Base-by-base conservation (phyloP, 75 land plant species). In the Ceratopteris richardii region DNA sequence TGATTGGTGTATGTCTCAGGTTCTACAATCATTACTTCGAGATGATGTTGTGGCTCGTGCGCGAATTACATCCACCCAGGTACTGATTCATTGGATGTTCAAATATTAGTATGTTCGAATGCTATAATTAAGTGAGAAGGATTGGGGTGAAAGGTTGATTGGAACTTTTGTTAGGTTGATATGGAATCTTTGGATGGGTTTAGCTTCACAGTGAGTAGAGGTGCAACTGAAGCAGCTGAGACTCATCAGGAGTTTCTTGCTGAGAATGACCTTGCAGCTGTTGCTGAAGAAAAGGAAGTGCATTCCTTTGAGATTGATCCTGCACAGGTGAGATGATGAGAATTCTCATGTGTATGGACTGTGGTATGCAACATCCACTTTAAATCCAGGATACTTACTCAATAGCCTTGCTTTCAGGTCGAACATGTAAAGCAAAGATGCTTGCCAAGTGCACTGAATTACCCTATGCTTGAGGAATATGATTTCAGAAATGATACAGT, bases 371-470 rank as follows among this genome's bases (percentile, higher is more conserved):
- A n/a, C n/a, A n/a, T n/a, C n/a, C n/a, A n/a, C n/a, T n/a, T n/a
- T n/a, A n/a, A n/a, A n/a, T n/a, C n/a, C n/a, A n/a, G n/a, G n/a
- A n/a, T n/a, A n/a, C n/a, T n/a, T n/a, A n/a, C n/a, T 33, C 37
- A 33, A 33, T 33, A 9, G 37, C 9, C 9, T 33, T 20, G 21
- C 63, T 65, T 33, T 5, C 76, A 92, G 97, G 98, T 93, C 56
- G 98, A 93, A 50, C 94, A 86, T 86, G 98, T 93, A 17, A 93
- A 93, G 68, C 96, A 93, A 63, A 69, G 98, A 11, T 93, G 98
- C 68, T 75, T 93, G 61, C 98, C 98, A 33, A 84, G 76, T 83
- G 96, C 90, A 39, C 70, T 93, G 23, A 93, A 93, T 67, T 93
- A 73, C 73, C 98, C 98, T 0, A 93, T 93, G 98, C 70, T 93